phyloP scores from a whole-genome alignment of 805 yeast genomes.

The Grigorovia transvaalensis region DNA sequence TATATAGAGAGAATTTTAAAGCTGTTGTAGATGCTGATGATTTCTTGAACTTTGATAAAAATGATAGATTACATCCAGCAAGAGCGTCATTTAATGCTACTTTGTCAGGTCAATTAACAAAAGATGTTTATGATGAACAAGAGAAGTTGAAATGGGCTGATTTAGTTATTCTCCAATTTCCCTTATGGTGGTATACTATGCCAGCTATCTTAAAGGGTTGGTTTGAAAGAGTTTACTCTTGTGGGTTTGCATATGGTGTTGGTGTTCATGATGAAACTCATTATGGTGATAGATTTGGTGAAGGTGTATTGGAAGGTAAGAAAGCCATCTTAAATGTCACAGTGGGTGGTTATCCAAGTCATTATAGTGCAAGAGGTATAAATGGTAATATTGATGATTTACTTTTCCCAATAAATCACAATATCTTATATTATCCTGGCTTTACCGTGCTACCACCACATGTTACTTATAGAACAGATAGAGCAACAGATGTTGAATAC shows the following conservation, averaged over 20 bases:
- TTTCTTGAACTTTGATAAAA: slow-evolving; percentile 8
- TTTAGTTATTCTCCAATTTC: slow-evolving; percentile 15
- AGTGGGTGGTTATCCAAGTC: slow-evolving; percentile 10
- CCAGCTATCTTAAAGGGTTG: slow-evolving; percentile 25
- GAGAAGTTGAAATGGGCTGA: slow-evolving; percentile 21
- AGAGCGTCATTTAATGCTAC: slow-evolving; percentile 10
- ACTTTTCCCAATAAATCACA: slow-evolving; percentile 17
- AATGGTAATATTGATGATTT: slow-evolving; percentile 16
- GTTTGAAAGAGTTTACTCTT: slow-evolving; percentile 19
- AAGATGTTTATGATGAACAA: slow-evolving; percentile 18
- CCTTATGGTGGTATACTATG: slow-evolving; percentile 22
- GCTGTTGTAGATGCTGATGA: slow-evolving; percentile 11
- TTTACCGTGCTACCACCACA: slow-evolving; percentile 16
- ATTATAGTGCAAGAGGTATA: slow-evolving; percentile 14
- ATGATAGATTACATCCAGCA: slow-evolving; percentile 5
- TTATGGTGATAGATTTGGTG: slow-evolving; percentile 15
- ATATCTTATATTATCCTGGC: slow-evolving; percentile 16
- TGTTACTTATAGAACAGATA: slow-evolving; percentile 7
- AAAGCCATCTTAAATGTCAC: slow-evolving; percentile 8
- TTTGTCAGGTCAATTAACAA: slow-evolving; percentile 7
- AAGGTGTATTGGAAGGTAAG: slow-evolving; percentile 17
- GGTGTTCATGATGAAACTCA: slow-evolving; percentile 8
- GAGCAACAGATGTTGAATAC: slow-evolving; percentile 5
- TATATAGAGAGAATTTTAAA: slow-evolving; percentile 19
- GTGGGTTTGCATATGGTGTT: slow-evolving; percentile 16